Evolutionary conservation across 2,329 filamentous ascomycete species (phyloP).

Genomic region (Talaromyces sp.): DNA sequence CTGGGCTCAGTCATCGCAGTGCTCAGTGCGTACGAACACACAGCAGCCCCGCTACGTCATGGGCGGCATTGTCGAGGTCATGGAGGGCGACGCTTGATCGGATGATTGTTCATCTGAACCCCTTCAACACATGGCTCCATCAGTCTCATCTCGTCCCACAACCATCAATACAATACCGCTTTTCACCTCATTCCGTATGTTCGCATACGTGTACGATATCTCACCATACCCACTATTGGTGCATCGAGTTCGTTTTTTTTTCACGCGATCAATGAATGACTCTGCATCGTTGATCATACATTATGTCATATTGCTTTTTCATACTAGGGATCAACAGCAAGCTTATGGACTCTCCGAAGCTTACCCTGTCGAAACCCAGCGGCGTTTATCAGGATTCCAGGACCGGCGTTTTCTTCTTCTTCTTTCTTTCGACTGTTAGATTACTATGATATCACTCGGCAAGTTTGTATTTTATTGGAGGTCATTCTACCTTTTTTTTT

Average conservation of each 20-base stretch:
- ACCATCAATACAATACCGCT: neutral
- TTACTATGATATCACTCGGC: slow-evolving; percentile 12
- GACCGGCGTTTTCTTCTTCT: neutral
- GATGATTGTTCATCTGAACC: neutral
- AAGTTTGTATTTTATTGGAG: slow-evolving; percentile 5
- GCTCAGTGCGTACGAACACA: slow-evolving; percentile 8
- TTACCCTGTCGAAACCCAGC: neutral
- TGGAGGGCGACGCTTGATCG: slow-evolving; percentile 35
- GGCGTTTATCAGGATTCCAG: neutral
- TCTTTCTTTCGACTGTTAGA: slow-evolving; percentile 4
- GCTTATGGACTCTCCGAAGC: neutral
- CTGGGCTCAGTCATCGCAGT: slow-evolving; percentile 6
- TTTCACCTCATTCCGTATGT: neutral
- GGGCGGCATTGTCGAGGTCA: slow-evolving; percentile 44
- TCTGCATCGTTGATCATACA: neutral
- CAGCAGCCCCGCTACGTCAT: slow-evolving; percentile 37
- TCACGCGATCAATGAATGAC: neutral
- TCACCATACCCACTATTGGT: neutral
- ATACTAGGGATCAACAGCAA: neutral
- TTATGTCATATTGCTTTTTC: neutral
- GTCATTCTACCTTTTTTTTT: neutral
- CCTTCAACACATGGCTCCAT: neutral
- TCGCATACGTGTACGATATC: neutral
- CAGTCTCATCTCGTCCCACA: neutral
- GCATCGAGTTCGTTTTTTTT: neutral